Evolutionary conservation across 2,329 filamentous ascomycete genomes (phyloP).

Genomic region (Aspergillus hortae): DNA sequence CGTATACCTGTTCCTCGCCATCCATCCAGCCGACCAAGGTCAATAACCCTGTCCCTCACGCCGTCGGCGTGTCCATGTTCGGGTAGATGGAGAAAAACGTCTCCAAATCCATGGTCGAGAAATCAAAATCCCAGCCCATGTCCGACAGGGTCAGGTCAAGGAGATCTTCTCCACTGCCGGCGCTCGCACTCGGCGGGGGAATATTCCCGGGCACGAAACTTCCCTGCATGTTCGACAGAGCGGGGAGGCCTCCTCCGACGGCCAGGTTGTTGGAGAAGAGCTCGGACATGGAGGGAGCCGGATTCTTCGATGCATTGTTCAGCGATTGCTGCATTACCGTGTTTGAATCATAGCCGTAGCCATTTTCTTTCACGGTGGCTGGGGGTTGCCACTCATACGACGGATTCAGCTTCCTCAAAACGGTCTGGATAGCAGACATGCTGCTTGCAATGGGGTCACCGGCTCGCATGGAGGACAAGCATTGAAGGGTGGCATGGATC

Average conservation of each 20-base stretch:
- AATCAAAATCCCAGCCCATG: constrained; percentile 39
- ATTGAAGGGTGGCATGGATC: constrained; percentile 39
- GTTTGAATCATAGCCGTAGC: background rate
- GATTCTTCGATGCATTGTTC: background rate
- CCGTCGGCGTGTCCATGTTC: constrained; percentile 12
- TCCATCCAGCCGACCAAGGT: background rate
- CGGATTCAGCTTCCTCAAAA: constrained; percentile 28
- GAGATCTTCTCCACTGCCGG: constrained; percentile 28
- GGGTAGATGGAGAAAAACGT: constrained; percentile 36
- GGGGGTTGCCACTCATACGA: constrained; percentile 25
- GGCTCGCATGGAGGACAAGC: constrained; percentile 34
- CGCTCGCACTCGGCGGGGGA: constrained; percentile 19
- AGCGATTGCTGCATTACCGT: background rate
- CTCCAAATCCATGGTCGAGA: constrained; percentile 40
- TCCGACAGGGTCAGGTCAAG: constrained; percentile 36
- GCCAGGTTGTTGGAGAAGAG: background rate
- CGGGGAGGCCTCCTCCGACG: constrained; percentile 1
- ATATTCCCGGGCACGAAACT: constrained; percentile 18
- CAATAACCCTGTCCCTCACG: background rate
- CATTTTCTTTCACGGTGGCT: background rate
- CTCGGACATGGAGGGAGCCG: background rate
- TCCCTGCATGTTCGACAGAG: constrained; percentile 20
- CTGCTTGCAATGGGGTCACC: constrained; percentile 26
- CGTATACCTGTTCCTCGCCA: background rate
- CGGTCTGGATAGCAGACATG: constrained; percentile 31